A percentile compares a stretch with the other conserved stretches of the same genome.
Evolutionary conservation across 2,329 filamentous ascomycete species (phyloP).

Genomic region (Ascochyta clinopodiicola): DNA sequence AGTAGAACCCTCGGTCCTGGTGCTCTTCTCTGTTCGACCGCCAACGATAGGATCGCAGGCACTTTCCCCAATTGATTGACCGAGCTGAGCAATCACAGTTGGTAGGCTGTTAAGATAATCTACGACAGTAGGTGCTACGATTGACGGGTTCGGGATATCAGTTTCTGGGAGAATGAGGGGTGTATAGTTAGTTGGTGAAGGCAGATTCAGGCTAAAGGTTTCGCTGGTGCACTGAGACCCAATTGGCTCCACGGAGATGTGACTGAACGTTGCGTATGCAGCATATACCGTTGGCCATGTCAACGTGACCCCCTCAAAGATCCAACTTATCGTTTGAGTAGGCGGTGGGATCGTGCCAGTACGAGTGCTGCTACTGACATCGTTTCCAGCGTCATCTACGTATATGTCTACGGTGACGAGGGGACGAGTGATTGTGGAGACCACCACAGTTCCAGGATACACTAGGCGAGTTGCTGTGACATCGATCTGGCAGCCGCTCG

Average conservation of each 20-base stretch:
- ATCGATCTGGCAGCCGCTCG: slow-evolving; percentile 39
- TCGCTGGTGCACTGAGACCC: slow-evolving; percentile 28
- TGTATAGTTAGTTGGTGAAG: slow-evolving; percentile 36
- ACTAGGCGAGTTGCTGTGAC: slow-evolving; percentile 38
- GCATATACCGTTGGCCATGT: slow-evolving; percentile 44
- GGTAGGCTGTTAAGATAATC: slow-evolving; percentile 39
- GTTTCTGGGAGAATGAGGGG: slow-evolving; percentile 30
- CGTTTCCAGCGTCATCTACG: slow-evolving; percentile 17
- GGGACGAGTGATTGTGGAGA: slow-evolving; percentile 22
- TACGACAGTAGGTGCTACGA: slow-evolving; percentile 38
- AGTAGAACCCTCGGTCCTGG: slow-evolving; percentile 11
- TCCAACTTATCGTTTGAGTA: slow-evolving; percentile 35
- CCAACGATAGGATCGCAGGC: slow-evolving; percentile 45
- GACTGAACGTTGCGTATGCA: slow-evolving; percentile 40
- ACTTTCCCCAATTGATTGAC: slow-evolving; percentile 28
- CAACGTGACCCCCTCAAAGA: slow-evolving; percentile 29
- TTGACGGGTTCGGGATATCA: slow-evolving; percentile 28
- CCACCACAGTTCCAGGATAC: slow-evolving; percentile 37
- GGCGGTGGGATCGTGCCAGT: slow-evolving; percentile 23
- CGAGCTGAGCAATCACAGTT: slow-evolving; percentile 40
- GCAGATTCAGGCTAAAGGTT: slow-evolving; percentile 26
- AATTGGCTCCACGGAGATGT: slow-evolving; percentile 31
- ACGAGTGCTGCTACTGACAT: slow-evolving; percentile 23
- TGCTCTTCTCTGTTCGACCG: background rate
- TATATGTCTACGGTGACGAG: slow-evolving; percentile 34